Evolutionary conservation across 2,329 filamentous ascomycete genomes (phyloP).

Genomic region (Corinectria fuckeliana): DNA sequence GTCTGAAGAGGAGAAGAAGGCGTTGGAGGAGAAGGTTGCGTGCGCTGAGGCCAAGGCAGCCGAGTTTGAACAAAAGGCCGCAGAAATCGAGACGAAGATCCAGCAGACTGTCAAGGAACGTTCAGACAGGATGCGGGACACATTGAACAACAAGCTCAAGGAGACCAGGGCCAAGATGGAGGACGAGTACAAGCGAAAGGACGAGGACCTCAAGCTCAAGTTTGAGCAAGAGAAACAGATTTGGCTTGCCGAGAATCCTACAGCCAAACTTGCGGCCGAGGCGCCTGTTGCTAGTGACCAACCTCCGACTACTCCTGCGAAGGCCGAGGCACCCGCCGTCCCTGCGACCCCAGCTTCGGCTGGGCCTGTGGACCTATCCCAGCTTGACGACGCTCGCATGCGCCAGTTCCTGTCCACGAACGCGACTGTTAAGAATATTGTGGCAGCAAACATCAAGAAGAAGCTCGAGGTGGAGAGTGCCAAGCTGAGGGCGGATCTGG

Average conservation of each 20-base stretch:
- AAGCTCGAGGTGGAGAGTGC: slow-evolving; percentile 71
- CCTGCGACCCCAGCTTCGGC: slow-evolving; percentile 47
- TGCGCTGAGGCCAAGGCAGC: slow-evolving; percentile 66
- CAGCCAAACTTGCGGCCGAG: slow-evolving; percentile 34
- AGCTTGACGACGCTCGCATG: slow-evolving; percentile 61
- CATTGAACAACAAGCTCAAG: slow-evolving; percentile 72
- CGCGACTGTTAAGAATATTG: slow-evolving; percentile 62
- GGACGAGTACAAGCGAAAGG: slow-evolving; percentile 61
- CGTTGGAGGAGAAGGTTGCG: slow-evolving; percentile 67
- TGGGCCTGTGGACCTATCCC: slow-evolving; percentile 50
- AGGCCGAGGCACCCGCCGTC: slow-evolving; percentile 43
- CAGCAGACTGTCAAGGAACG: slow-evolving; percentile 67
- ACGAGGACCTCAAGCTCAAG: slow-evolving; percentile 59
- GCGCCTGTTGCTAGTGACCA: slow-evolving; percentile 27
- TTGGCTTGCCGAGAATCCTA: slow-evolving; percentile 61
- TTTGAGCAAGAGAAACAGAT: slow-evolving; percentile 70
- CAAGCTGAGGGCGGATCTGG: slow-evolving; percentile 63
- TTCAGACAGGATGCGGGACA: slow-evolving; percentile 72
- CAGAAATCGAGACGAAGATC: slow-evolving; percentile 68
- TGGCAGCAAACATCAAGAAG: slow-evolving; percentile 70
- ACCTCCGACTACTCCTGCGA: slow-evolving; percentile 48
- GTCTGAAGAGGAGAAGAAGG: slow-evolving; percentile 64
- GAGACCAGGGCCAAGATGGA: slow-evolving; percentile 65
- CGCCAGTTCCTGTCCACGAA: slow-evolving; percentile 64
- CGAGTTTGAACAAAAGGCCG: slow-evolving; percentile 68